Percentiles rank a stretch among this genome's conserved stretches.
Evolutionary conservation across 1,139 yeast genomes (phyloP).

Genomic region (Lodderomyces margitis): DNA sequence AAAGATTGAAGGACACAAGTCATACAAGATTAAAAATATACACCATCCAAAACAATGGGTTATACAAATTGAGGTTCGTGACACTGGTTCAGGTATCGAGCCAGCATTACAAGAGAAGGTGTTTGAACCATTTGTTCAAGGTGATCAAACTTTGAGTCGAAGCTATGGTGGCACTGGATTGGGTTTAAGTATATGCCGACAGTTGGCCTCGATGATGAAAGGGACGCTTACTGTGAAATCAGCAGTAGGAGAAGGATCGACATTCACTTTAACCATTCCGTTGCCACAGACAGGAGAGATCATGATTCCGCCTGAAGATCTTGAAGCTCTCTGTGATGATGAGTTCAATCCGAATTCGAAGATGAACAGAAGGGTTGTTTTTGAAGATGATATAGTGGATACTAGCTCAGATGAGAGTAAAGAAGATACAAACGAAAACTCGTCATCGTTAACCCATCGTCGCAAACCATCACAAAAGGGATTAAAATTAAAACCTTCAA

Average conservation of each 20-base stretch:
- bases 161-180: conserved; percentile 95
- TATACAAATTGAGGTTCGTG: conserved; percentile 73
- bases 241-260: conserved; percentile 72
- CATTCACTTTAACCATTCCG: conserved; percentile 78
- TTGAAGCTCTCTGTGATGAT: conserved; percentile 43
- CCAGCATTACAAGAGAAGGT: conserved; percentile 76
- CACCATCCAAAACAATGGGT: conserved; percentile 52
- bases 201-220: conserved; percentile 84
- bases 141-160: conserved; percentile 89
- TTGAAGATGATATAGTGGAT: conserved; percentile 25
- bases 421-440: conserved; percentile 1
- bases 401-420: conserved; percentile 11
- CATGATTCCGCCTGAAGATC: conserved; percentile 35
- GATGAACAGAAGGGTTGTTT: conserved; percentile 38
- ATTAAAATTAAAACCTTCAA: conserved; percentile 27
- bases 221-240: conserved; percentile 76
- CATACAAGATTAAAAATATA: conserved; percentile 35
- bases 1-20: conserved; percentile 26
- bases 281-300: conserved; percentile 69
- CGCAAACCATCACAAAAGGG: background rate
- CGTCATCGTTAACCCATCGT: background rate
- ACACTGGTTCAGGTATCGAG: conserved; percentile 92
- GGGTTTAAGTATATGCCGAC: conserved; percentile 90
- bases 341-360: conserved; percentile 41
- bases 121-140: conserved; percentile 95